These are phyloP conservation scores for Serendipita vermifera DNA, from an alignment of 768 basidiomycete species.

Conservation along the genomic window DNA sequence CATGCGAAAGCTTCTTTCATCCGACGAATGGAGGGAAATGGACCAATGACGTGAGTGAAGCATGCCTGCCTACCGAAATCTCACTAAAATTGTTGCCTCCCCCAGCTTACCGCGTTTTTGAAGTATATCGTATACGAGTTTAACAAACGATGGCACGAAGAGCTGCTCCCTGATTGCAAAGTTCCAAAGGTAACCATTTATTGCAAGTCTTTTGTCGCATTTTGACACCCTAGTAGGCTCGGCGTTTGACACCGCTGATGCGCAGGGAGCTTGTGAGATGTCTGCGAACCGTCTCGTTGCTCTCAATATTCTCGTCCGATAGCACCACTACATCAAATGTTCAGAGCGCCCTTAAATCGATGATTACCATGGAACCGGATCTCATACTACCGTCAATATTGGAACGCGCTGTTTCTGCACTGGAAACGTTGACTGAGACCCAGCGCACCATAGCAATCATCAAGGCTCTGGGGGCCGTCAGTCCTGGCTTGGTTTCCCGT, in stretches of 20 bases:
- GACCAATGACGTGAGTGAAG: constrained; percentile 51
- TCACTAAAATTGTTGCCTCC: not conserved
- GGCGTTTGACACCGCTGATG: constrained; percentile 65
- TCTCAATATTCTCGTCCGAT: constrained; percentile 88
- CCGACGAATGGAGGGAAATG: constrained; percentile 77
- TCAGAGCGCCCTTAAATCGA: constrained; percentile 66
- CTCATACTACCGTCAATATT: constrained; percentile 68
- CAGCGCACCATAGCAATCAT: constrained; percentile 77
- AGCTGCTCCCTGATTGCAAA: constrained; percentile 64
- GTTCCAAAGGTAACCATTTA: constrained; percentile 43
- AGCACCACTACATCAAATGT: constrained; percentile 59
- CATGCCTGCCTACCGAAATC: constrained; percentile 16
- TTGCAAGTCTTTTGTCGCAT: not conserved
- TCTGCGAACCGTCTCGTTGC: constrained; percentile 63
- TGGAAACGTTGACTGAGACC: constrained; percentile 87
- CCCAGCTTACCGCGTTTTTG: constrained; percentile 68
- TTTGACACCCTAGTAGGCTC: constrained; percentile 32
- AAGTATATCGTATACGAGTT: constrained; percentile 76
- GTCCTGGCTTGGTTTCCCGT: constrained; percentile 66
- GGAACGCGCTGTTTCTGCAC: constrained; percentile 70
- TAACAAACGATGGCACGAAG: constrained; percentile 73
- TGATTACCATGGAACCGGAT: constrained; percentile 76
- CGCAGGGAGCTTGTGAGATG: constrained; percentile 74
- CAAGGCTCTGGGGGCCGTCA: constrained; percentile 70
- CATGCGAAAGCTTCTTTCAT: constrained; percentile 84